These are phyloP conservation scores for Tilletia horrida DNA, from an alignment of 1,284 basidiomycete genomes.

Conservation along the genomic window DNA sequence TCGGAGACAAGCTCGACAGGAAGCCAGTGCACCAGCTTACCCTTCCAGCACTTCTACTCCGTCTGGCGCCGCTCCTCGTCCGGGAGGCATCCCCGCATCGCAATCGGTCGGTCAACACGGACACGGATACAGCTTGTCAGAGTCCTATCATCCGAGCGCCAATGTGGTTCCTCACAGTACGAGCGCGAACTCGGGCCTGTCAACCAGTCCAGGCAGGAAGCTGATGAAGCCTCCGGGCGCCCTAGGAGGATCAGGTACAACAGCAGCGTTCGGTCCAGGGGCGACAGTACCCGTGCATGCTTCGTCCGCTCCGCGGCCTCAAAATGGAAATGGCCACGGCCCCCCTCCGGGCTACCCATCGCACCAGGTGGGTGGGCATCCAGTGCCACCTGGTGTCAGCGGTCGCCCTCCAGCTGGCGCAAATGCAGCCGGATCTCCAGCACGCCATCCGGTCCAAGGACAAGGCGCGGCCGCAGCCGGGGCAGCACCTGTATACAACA, in stretches of 20 bases:
- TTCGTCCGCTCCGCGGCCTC: not conserved
- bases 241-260: no score
- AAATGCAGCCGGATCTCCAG: constrained; percentile 19
- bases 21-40: not conserved
- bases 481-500: constrained; percentile 63
- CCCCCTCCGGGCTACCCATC: constrained; percentile 28
- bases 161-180: not conserved
- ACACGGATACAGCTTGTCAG: constrained; percentile 2
- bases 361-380: not conserved
- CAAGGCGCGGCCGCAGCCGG: constrained; percentile 20
- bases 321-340: constrained; percentile 21
- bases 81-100: not conserved
- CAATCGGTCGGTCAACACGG: constrained; percentile 9
- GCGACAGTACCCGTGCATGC: not conserved
- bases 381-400: not conserved
- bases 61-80: not conserved
- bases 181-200: not conserved
- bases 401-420: constrained; percentile 23
- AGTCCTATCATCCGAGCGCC: not conserved
- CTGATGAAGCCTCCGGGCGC: not conserved
- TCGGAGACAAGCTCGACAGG: constrained; percentile 4
- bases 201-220: not conserved
- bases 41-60: not conserved
- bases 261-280: no score
- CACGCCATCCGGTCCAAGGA: constrained; percentile 21